phyloP scores from a whole-genome alignment of 2,329 filamentous ascomycete genomes.

The Lasiodiplodia sp. region DNA sequence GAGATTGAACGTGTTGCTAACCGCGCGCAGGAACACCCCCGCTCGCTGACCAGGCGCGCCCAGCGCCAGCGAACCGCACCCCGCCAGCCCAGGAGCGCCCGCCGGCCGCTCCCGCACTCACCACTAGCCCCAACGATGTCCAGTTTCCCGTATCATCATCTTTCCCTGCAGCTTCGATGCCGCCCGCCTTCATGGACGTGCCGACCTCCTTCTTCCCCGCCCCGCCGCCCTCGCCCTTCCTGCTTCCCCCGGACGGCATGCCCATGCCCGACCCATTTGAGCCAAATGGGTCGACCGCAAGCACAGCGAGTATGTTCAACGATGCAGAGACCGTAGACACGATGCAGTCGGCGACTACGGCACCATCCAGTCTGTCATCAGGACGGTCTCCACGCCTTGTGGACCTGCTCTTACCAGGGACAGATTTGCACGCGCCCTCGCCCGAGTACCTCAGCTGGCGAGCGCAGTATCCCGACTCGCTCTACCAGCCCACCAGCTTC shows the following conservation, averaged over 20 bases:
- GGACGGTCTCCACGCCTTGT: slow-evolving; percentile 57
- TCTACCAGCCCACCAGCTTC: slow-evolving; percentile 43
- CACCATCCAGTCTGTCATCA: slow-evolving; percentile 48
- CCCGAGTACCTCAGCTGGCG: slow-evolving; percentile 46
- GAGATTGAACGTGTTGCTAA: slow-evolving; percentile 19
- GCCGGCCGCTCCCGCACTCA: slow-evolving; percentile 9
- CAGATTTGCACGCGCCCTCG: slow-evolving; percentile 53
- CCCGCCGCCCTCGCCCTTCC: slow-evolving; percentile 36
- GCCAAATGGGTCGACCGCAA: slow-evolving; percentile 41
- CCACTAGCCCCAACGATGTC: slow-evolving; percentile 20
- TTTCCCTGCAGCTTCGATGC: neutral
- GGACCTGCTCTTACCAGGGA: slow-evolving; percentile 58
- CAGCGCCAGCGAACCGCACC: slow-evolving; percentile 17
- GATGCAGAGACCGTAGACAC: slow-evolving; percentile 43
- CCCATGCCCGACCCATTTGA: slow-evolving; percentile 42
- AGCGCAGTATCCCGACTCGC: slow-evolving; percentile 43
- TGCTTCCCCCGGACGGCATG: slow-evolving; percentile 38
- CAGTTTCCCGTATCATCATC: slow-evolving; percentile 3
- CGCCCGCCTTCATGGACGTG: slow-evolving; percentile 24
- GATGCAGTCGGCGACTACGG: slow-evolving; percentile 38
- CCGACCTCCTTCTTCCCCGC: slow-evolving; percentile 23
- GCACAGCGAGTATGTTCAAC: slow-evolving; percentile 47
- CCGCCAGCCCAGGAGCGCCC: slow-evolving; percentile 22
- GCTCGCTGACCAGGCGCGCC: slow-evolving; percentile 19
- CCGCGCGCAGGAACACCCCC: slow-evolving; percentile 31